Base-by-base conservation (phyloP, 768 basidiomycete species). In the Tricholoma sp. region DNA sequence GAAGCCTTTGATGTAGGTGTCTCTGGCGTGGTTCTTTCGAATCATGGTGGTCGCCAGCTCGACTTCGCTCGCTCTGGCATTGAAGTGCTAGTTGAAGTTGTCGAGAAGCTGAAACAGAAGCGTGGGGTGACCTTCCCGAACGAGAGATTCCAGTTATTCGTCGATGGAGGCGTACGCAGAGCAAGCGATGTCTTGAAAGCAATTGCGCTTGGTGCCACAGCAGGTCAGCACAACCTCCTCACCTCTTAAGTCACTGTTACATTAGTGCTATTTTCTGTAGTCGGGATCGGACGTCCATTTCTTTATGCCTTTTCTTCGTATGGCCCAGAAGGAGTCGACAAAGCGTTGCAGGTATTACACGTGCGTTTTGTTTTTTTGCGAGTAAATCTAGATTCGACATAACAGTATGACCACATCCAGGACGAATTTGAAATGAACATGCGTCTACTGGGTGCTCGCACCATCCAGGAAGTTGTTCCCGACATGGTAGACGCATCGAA, bases 401-500 rank as follows among this genome's bases (percentile, higher is more conserved):
- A 28, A 37, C 18, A 18, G 9, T 12, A 6, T 58, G 8, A 24
- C 29, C 31, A 9, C 6, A 4, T 13, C 6, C 66, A 98, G 93
- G 92, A 95, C 62, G 96, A 99, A 70, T 93, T 99, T 63, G 92
- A 95, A 76, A 98, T 98, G 96, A 94, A 96, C 72, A 81, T 98
- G 82, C 87, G 95, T 13, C 77, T 98, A 1, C 72, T 99, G 29
- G 96, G 96, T 6, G 94, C 94, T 0, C 83, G 79, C 3, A 88
- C 81, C 0, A 69, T 98, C 44, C 80, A 79, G 53, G 92, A 98
- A 33, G 74, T 98, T 55, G 83, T 85, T 0, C 91, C 89, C 0
- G 82, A 84, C 44, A 95, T 98, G 95, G 92, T 98, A 7, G 93
- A 98, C 59, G 84, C 85, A 11, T 81, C 82, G 1, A 86, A 84